These are phyloP conservation scores for Tricholoma hemisulphureum DNA, from an alignment of 768 basidiomycete species.

Conservation along the genomic window DNA sequence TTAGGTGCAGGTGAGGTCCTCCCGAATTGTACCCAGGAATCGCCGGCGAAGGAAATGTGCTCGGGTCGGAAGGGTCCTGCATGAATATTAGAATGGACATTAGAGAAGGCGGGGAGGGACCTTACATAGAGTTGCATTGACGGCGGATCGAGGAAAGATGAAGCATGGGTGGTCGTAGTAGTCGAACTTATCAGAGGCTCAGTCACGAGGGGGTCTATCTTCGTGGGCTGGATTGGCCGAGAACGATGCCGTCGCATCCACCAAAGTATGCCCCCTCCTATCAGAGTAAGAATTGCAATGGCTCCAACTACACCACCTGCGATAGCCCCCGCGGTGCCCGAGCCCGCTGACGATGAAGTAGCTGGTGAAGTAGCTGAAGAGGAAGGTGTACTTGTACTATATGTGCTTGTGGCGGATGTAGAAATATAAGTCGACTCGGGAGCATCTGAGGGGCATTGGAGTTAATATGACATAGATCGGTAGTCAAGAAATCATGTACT, in stretches of 20 bases:
- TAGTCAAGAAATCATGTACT: background rate
- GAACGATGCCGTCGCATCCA: conserved; percentile 15
- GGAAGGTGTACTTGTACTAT: too few species aligned
- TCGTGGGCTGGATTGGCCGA: background rate
- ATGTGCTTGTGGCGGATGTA: background rate
- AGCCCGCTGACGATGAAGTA: background rate
- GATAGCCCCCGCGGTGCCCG: conserved; percentile 21
- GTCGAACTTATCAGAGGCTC: background rate
- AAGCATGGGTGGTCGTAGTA: background rate
- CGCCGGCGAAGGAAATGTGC: background rate
- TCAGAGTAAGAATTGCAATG: conserved; percentile 17
- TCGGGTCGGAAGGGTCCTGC: background rate
- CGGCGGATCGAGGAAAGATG: background rate
- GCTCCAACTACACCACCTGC: conserved; percentile 28
- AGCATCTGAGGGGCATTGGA: background rate
- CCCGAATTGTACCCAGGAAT: background rate
- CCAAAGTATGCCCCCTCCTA: conserved; percentile 14
- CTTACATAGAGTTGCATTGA: background rate
- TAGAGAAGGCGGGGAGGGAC: too few species aligned
- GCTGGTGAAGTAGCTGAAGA: too few species aligned
- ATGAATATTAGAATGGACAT: background rate
- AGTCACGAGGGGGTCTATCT: background rate
- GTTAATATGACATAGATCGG: background rate
- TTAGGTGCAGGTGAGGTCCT: background rate
- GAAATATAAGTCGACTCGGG: background rate